phyloP scores from a whole-genome alignment of 345 rosid species.

The Euphorbia tirucalli region DNA sequence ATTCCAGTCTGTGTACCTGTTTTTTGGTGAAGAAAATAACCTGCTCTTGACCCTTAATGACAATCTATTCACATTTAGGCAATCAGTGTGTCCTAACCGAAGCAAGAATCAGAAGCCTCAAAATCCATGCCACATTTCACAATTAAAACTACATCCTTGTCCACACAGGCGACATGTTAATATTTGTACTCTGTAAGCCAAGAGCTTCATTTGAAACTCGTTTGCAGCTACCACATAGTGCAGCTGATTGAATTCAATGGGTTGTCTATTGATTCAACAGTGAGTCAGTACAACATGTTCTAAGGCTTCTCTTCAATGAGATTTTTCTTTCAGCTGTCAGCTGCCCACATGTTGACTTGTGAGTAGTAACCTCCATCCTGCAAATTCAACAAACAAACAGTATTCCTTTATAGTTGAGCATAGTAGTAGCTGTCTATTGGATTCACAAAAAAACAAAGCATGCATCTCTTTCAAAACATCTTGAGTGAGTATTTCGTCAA shows the following conservation, averaged over 20 bases:
- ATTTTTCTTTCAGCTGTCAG: background rate
- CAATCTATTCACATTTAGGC: background rate
- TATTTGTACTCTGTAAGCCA: background rate
- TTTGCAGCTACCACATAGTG: no score
- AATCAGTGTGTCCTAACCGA: background rate
- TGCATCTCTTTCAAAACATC: no score
- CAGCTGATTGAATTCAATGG: background rate
- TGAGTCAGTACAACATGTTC: background rate
- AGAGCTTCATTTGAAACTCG: background rate
- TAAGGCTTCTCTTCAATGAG: background rate
- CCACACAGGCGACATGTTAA: background rate
- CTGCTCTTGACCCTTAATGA: background rate
- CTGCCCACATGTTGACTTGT: background rate
- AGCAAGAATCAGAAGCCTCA: background rate
- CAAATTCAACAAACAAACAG: background rate
- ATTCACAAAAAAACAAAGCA: no score
- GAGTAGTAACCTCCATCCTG: background rate
- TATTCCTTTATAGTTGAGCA: background rate
- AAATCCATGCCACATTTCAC: background rate
- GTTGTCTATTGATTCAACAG: background rate
- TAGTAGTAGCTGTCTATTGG: background rate
- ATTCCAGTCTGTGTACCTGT: no score
- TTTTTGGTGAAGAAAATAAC: background rate
- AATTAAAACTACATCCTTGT: background rate
- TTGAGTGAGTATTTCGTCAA: background rate